phyloP scores from a whole-genome alignment of 441 rosid genomes.

The Corymbia citriodora region DNA sequence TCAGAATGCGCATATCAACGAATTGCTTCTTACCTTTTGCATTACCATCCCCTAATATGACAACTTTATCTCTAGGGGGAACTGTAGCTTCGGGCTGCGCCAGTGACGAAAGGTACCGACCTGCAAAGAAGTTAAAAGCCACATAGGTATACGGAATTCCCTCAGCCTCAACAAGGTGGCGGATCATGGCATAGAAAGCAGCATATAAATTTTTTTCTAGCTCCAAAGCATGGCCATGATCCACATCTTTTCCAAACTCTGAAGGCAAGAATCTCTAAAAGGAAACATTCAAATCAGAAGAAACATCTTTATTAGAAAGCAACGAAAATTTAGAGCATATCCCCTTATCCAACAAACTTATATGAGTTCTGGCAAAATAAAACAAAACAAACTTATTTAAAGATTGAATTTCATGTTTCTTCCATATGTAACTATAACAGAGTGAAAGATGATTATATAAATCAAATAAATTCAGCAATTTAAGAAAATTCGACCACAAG shows the following conservation, averaged over 20 bases:
- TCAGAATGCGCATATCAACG: not conserved
- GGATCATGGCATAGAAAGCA: not conserved
- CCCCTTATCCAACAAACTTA: not conserved
- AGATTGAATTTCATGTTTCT: not conserved
- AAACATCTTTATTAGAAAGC: conserved; percentile 52
- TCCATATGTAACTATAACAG: not conserved
- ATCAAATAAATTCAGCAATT: not conserved
- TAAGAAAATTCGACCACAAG: not conserved
- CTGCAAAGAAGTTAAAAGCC: not conserved
- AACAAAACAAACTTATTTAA: not conserved
- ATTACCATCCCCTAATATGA: not conserved
- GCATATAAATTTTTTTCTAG: not conserved
- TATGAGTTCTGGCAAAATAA: not conserved
- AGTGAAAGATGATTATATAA: not conserved
- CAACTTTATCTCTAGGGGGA: not conserved
- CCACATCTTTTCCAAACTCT: not conserved
- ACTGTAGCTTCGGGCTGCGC: no score
- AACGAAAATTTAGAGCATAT: conserved; percentile 43
- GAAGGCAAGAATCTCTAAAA: not conserved
- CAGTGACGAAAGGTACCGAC: no score
- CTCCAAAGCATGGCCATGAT: not conserved
- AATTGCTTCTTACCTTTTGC: not conserved
- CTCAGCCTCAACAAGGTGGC: not conserved
- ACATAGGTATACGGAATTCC: not conserved
- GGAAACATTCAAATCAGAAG: not conserved